Evolutionary conservation across 768 basidiomycete genomes (phyloP).

Genomic region (Rubroboletus satanas): DNA sequence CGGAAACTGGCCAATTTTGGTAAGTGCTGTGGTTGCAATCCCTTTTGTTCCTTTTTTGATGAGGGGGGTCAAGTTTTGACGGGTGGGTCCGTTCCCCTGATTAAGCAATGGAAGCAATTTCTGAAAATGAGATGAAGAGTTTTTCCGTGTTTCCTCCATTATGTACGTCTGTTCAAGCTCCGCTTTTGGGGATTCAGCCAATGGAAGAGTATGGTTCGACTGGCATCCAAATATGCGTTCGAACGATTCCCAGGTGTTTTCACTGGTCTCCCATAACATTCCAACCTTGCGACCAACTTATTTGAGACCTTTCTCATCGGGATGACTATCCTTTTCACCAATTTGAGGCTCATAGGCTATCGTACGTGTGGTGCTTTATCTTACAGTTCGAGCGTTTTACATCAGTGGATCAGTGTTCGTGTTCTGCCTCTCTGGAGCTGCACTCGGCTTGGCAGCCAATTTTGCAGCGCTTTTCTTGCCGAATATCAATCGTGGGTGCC

Average conservation of each 20-base stretch:
- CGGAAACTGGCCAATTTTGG: not conserved
- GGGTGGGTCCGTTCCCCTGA: no score
- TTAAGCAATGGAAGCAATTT: not conserved
- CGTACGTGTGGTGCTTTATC: slow-evolving; percentile 33
- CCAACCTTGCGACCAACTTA: slow-evolving; percentile 4
- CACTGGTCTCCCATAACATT: slow-evolving; percentile 1
- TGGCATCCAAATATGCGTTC: slow-evolving; percentile 14
- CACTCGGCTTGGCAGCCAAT: slow-evolving; percentile 66
- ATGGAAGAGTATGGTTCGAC: slow-evolving; percentile 2
- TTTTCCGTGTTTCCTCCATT: not conserved
- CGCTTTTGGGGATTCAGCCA: not conserved
- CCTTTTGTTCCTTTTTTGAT: no score
- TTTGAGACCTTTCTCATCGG: not conserved
- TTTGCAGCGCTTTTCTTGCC: slow-evolving; percentile 69
- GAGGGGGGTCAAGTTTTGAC: no score
- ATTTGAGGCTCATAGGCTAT: slow-evolving; percentile 50
- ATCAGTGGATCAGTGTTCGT: slow-evolving; percentile 31
- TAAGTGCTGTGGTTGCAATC: no score
- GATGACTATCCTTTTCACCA: slow-evolving; percentile 63
- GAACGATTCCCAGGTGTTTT: slow-evolving; percentile 16
- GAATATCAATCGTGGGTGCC: slow-evolving; percentile 51
- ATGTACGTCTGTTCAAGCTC: slow-evolving; percentile 9
- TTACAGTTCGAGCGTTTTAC: slow-evolving; percentile 20
- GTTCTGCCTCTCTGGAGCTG: slow-evolving; percentile 42
- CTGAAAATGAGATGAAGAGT: not conserved